phyloP scores from a whole-genome alignment of 2,329 filamentous ascomycete genomes.

The Scleromitrula shiraiana region DNA sequence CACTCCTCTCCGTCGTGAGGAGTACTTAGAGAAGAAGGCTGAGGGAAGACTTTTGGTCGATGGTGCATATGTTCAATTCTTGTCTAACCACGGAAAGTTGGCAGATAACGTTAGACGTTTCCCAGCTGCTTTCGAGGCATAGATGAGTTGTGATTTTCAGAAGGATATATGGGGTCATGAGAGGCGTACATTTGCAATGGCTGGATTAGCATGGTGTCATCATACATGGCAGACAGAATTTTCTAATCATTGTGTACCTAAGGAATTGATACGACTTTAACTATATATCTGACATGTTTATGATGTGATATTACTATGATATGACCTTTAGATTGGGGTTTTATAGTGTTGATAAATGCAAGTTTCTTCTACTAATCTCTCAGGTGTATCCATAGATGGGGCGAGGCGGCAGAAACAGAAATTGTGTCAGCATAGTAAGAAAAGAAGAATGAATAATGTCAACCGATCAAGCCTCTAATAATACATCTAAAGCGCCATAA shows the following conservation, averaged over 20 bases:
- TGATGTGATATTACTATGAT: constrained; percentile 1
- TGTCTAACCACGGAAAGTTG: constrained; percentile 84
- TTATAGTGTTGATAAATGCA: background rate
- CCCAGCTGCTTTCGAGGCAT: constrained; percentile 72
- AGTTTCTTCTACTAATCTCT: too few relatives aligned
- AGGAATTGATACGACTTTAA: constrained; percentile 26
- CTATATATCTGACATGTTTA: background rate
- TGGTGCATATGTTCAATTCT: constrained; percentile 99
- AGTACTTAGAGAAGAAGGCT: constrained; percentile 94
- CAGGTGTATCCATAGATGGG: too few relatives aligned
- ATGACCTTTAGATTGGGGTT: background rate
- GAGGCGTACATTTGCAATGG: constrained; percentile 27
- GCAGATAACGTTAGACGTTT: constrained; percentile 86
- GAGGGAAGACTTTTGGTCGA: constrained; percentile 91
- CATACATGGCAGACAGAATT: constrained; percentile 12
- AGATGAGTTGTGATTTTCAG: constrained; percentile 15
- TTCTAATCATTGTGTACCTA: constrained; percentile 26
- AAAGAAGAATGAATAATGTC: background rate
- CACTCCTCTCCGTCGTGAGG: constrained; percentile 94
- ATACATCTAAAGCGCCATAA: background rate
- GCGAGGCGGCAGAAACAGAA: background rate
- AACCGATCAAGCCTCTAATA: background rate
- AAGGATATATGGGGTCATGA: constrained; percentile 9
- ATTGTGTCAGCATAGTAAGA: background rate
- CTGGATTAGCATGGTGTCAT: constrained; percentile 20